Evolutionary conservation across 2,329 filamentous ascomycete species (phyloP).

Genomic region (Colletotrichum tropicale): DNA sequence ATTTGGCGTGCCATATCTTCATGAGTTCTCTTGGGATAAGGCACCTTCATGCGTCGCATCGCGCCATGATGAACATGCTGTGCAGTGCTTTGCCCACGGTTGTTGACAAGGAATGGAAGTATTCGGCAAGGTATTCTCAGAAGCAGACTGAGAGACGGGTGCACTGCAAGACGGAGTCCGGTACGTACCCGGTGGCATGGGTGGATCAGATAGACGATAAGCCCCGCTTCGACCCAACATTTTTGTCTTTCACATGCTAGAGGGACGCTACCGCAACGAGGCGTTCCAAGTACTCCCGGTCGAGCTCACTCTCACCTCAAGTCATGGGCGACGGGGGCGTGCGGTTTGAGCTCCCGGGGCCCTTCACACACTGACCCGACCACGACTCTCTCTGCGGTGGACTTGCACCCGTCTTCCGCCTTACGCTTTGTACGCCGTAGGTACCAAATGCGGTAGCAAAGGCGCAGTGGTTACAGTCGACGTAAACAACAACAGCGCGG

Average conservation of each 20-base stretch:
- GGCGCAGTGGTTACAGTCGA: background rate
- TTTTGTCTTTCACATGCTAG: slow-evolving; percentile 19
- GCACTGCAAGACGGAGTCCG: background rate
- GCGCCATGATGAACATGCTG: background rate
- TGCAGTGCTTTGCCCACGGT: background rate
- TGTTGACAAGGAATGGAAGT: background rate
- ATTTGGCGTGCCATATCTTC: background rate
- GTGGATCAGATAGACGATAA: slow-evolving; percentile 12
- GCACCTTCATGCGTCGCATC: background rate
- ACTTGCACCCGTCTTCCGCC: background rate
- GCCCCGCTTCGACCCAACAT: slow-evolving; percentile 21
- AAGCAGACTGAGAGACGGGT: background rate
- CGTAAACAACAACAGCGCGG: background rate
- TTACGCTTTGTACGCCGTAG: background rate
- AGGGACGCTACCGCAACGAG: background rate
- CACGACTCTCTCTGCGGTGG: background rate
- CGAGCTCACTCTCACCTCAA: background rate
- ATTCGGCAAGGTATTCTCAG: background rate
- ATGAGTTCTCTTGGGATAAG: background rate
- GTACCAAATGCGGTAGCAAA: background rate
- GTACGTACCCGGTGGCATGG: background rate
- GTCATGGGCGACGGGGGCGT: background rate
- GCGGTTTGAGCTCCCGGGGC: background rate
- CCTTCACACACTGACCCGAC: background rate
- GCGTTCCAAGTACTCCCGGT: background rate